Conservation (phyloP, 2,329 filamentous ascomycete species). For the Aspergillus sp. region DNA sequence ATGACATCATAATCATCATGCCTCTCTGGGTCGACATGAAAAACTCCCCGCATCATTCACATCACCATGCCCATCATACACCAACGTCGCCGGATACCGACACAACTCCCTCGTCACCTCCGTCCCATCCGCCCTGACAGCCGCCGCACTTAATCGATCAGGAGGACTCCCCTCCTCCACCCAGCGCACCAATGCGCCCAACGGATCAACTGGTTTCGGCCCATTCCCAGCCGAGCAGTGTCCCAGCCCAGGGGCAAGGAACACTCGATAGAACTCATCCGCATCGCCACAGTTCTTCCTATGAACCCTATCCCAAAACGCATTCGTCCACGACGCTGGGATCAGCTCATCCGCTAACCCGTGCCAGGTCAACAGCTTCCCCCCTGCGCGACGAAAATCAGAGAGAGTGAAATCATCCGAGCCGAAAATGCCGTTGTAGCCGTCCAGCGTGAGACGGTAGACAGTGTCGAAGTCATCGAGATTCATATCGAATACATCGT, state of each 20-base stretch:
- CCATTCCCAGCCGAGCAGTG: conserved; percentile 42
- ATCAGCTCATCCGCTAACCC: conserved; percentile 12
- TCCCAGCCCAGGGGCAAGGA: conserved; percentile 53
- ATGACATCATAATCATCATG: not conserved
- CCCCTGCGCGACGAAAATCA: conserved; percentile 1
- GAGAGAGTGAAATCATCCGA: not conserved
- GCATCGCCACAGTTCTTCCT: conserved; percentile 26
- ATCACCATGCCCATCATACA: not conserved
- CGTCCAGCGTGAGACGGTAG: not conserved
- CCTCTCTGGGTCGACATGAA: not conserved
- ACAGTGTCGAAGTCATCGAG: not conserved
- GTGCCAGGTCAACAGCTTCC: conserved; percentile 13
- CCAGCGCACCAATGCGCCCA: conserved; percentile 6
- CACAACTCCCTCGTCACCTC: not conserved
- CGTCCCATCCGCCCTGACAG: not conserved
- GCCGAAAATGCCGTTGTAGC: not conserved
- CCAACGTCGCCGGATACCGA: not conserved
- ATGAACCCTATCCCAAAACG: not conserved
- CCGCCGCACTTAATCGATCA: conserved; percentile 3
- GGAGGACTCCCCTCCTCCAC: conserved; percentile 8
- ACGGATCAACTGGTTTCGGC: not conserved
- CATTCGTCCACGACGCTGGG: not conserved
- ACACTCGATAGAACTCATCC: conserved; percentile 55
- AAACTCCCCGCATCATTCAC: not conserved
- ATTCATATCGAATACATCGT: not conserved